Evolutionary conservation across 106 monocot species (phyloP).

Genomic region (Chionographis japonica): DNA sequence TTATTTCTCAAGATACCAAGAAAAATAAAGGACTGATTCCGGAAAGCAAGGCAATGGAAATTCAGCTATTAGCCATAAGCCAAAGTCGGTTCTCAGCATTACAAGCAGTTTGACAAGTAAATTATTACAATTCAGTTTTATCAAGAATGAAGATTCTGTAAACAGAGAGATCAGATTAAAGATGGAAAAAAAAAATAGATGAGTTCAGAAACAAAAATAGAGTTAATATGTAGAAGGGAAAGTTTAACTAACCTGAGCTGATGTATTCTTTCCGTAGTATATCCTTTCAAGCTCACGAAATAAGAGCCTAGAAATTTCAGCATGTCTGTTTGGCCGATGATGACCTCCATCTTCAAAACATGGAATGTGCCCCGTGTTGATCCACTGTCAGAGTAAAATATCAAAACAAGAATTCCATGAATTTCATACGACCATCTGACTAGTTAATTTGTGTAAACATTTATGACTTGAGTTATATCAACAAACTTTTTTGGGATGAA

Average conservation of each 20-base stretch:
- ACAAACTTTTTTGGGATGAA: background rate
- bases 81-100: no score
- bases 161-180: no score
- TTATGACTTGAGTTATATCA: background rate
- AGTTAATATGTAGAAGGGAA: background rate
- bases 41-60: no score
- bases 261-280: constrained; percentile 41
- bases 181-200: no score
- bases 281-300: constrained; percentile 85
- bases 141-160: no score
- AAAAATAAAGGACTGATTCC: no score
- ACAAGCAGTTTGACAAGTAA: no score
- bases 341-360: constrained; percentile 97
- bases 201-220: background rate
- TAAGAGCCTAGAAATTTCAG: constrained; percentile 82
- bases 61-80: no score
- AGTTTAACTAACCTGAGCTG: constrained; percentile 38
- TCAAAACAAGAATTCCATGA: background rate
- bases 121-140: no score
- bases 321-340: constrained; percentile 88
- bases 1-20: no score
- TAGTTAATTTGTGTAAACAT: background rate
- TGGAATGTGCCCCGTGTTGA: constrained; percentile 92
- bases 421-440: background rate
- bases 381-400: constrained; percentile 51